Base-by-base conservation (phyloP, 345 rosid genomes). In the Hibiscus syriacus region DNA sequence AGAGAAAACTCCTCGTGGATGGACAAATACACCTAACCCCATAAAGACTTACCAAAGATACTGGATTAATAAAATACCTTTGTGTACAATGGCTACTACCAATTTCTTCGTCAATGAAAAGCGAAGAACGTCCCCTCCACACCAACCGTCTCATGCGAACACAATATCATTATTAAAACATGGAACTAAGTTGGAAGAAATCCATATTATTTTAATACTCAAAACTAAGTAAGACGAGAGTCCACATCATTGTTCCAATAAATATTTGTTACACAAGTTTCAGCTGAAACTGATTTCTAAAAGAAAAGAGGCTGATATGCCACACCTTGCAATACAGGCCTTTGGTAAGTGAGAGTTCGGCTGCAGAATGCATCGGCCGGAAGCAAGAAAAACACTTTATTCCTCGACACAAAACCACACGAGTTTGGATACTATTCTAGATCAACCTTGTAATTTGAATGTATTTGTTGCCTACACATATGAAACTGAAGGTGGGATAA, bases 281-380 rank as follows among this genome's bases (percentile, higher is more conserved):
- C 82, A 78, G 80, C 83, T 72, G 81, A 75, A 83, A 84, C 75
- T 78, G 81, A 73, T 67, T 79, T 78, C 77, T 70, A 73, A 69
- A 71, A 62, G 50, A 71, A 62, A 29, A 77, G 78, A 79, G 70
- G 76, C 86, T 68, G 70, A 82, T 71, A 73, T 79, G 87, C 84
- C 95, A 89, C 96, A 93, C 97, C 97, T 90, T 86, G 87, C 83
- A 72, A 74, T 69, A 84, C 84, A n/a, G n/a, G n/a, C n/a, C n/a
- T n/a, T n/a, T n/a, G n/a, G n/a, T n/a, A n/a, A n/a, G n/a, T n/a
- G n/a, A n/a, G n/a, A n/a, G n/a, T n/a, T n/a, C n/a, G n/a, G n/a
- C n/a, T n/a, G n/a, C n/a, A n/a, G n/a, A n/a, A n/a, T n/a, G n/a
- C n/a, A n/a, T n/a, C n/a, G n/a, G n/a, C n/a, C n/a, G n/a, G n/a